Evolutionary conservation across 2,329 filamentous ascomycete genomes (phyloP), one percentile per base, ranked within the genome.

Genomic region (Intubia oerlemansii): DNA sequence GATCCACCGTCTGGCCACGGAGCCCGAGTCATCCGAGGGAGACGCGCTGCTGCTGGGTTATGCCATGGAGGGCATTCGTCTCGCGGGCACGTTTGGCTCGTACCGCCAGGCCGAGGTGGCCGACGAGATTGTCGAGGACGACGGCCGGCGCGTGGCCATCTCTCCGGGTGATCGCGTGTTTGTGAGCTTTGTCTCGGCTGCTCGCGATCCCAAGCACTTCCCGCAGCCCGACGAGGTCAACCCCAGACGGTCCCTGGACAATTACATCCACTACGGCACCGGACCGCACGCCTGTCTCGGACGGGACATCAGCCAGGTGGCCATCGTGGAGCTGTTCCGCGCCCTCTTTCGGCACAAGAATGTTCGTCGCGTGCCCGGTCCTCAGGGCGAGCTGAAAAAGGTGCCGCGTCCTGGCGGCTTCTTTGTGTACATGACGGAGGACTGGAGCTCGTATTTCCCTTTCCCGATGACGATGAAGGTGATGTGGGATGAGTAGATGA

Each of bases 61-160:
- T 42, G 67, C 65, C 24, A 58, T 75, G 54, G 80, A 80, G 47
- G 76, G 69, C 11, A 60, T 77, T 31, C 69, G 77, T 22, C 55
- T 84, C 30, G 66, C 68, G 4, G 66, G 69, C 9, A 65, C 64
- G 0, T 65, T 67, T 31, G 62, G 63, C 8, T 54, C 67, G 2
- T 70, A 66, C 51, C 66, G 72, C 22, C 52, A 65, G 31, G 63
- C 61, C 3, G 47, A 56, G 0, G 46, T 42, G 0, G 42, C 49
- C 12, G 54, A 61, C 28, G 51, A 52, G 2, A 54, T 64, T 26
- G 33, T 47, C 19, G 53, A 67, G 27, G 57, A 67, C 16, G 61
- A 71, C 32, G 57, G 57, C 10, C 49, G 50, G 15, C 39, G 50
- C n/a, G 45, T 74, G 11, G 38, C 45, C 1, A 53, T 77, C 35